phyloP scores from a whole-genome alignment of 2,329 filamentous ascomycete species.

The Monosporascus sp. region DNA sequence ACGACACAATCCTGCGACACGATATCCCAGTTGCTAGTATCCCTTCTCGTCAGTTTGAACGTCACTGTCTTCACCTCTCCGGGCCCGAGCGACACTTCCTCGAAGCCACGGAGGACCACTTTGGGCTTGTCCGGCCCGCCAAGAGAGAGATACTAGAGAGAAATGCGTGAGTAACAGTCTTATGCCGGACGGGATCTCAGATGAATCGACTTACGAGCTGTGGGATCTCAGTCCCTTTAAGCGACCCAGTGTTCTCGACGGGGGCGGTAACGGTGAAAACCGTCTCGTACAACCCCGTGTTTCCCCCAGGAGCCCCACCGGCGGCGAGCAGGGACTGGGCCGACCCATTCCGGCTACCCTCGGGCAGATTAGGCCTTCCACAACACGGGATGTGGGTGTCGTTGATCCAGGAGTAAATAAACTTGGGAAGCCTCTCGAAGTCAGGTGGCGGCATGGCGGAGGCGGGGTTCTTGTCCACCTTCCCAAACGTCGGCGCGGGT shows the following conservation, averaged over 20 bases:
- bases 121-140: slow-evolving; percentile 69
- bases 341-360: slow-evolving; percentile 54
- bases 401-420: slow-evolving; percentile 70
- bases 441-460: slow-evolving; percentile 43
- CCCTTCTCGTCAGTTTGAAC: slow-evolving; percentile 68
- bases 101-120: slow-evolving; percentile 70
- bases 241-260: slow-evolving; percentile 64
- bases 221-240: slow-evolving; percentile 64
- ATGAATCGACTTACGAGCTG: slow-evolving; percentile 48
- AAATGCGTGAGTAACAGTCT: neutral
- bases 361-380: slow-evolving; percentile 41
- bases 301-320: slow-evolving; percentile 55
- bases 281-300: slow-evolving; percentile 62
- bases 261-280: slow-evolving; percentile 62
- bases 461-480: slow-evolving; percentile 30
- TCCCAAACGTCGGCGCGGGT: slow-evolving; percentile 59
- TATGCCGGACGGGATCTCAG: neutral
- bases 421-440: slow-evolving; percentile 44
- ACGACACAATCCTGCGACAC: slow-evolving; percentile 73
- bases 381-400: slow-evolving; percentile 43
- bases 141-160: slow-evolving; percentile 60
- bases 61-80: slow-evolving; percentile 63
- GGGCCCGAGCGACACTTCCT: slow-evolving; percentile 65
- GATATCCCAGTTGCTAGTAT: slow-evolving; percentile 83
- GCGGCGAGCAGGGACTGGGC: slow-evolving; percentile 51